A percentile compares a stretch with the other conserved stretches of the same genome.
These are phyloP conservation scores for Saccharomycopsis sp. DNA, from an alignment of 805 yeast species.

Conservation along the genomic window DNA sequence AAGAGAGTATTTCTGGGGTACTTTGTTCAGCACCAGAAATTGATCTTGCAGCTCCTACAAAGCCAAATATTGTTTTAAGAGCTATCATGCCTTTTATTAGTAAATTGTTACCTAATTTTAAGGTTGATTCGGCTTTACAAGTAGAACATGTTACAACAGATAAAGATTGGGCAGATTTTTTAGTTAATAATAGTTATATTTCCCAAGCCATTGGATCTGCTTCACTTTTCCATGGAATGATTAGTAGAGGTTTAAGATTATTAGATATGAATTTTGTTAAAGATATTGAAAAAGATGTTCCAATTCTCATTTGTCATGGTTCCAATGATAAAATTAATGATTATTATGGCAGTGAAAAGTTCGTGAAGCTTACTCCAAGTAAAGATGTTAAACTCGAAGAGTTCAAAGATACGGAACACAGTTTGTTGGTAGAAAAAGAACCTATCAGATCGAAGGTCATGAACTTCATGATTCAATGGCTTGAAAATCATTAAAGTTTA, in stretches of 20 bases:
- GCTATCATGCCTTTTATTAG: constrained; percentile 32
- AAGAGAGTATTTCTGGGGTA: constrained; percentile 35
- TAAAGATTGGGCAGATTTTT: constrained; percentile 33
- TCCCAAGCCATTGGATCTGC: constrained; percentile 41
- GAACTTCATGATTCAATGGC: background rate
- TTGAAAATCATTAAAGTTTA: background rate
- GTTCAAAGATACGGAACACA: constrained; percentile 23
- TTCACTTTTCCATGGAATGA: constrained; percentile 46
- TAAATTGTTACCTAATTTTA: constrained; percentile 35
- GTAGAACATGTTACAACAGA: constrained; percentile 46
- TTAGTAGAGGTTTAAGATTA: constrained; percentile 48
- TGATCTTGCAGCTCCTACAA: constrained; percentile 43
- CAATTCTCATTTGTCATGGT: constrained; percentile 54
- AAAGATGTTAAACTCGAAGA: constrained; percentile 17
- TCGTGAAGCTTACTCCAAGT: constrained; percentile 27
- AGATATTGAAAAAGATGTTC: constrained; percentile 26
- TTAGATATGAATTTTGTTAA: constrained; percentile 26
- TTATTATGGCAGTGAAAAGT: constrained; percentile 34
- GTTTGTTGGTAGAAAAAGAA: constrained; percentile 32
- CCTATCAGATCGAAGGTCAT: constrained; percentile 23
- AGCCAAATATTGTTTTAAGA: constrained; percentile 39
- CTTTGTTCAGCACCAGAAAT: constrained; percentile 53
- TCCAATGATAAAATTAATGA: constrained; percentile 52
- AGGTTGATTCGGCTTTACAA: constrained; percentile 44
- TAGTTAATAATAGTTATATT: constrained; percentile 28